phyloP scores from a whole-genome alignment of 768 basidiomycete species.

The Polyporus arcularius region DNA sequence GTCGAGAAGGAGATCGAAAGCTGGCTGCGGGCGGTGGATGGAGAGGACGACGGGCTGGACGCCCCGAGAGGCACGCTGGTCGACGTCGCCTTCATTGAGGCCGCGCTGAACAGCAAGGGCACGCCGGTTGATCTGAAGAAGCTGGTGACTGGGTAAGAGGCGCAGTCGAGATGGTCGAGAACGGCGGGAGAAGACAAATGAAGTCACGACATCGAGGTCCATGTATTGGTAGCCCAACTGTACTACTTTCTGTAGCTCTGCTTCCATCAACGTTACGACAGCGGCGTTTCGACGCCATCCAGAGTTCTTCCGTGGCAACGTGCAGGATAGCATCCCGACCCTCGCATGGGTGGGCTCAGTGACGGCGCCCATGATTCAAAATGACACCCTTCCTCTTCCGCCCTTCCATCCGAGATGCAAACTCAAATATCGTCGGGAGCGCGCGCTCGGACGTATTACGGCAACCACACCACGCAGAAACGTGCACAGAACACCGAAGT shows the following conservation, averaged over 20 bases:
- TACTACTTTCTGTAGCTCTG: neutral
- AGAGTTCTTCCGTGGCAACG: no score
- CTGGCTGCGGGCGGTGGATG: conserved; percentile 59
- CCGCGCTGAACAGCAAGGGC: conserved; percentile 68
- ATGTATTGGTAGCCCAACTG: neutral
- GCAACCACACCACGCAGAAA: conserved; percentile 7
- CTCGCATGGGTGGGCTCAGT: no score
- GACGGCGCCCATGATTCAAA: no score
- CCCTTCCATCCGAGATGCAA: no score
- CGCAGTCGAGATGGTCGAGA: neutral
- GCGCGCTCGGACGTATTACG: conserved; percentile 20
- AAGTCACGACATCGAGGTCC: neutral
- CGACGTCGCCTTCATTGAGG: conserved; percentile 83
- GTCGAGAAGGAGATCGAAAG: conserved; percentile 56
- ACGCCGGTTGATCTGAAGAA: conserved; percentile 55
- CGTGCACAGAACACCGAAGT: neutral
- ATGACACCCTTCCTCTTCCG: neutral
- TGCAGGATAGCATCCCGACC: no score
- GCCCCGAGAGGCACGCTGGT: conserved; percentile 58
- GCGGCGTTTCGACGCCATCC: no score
- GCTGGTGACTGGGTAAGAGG: conserved; percentile 25
- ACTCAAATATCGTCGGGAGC: no score
- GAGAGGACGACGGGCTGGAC: conserved; percentile 50
- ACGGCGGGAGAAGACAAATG: neutral
- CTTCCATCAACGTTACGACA: neutral